These are phyloP conservation scores for Didymella segeticola DNA, from an alignment of 2,329 filamentous ascomycete genomes.

Conservation along the genomic window DNA sequence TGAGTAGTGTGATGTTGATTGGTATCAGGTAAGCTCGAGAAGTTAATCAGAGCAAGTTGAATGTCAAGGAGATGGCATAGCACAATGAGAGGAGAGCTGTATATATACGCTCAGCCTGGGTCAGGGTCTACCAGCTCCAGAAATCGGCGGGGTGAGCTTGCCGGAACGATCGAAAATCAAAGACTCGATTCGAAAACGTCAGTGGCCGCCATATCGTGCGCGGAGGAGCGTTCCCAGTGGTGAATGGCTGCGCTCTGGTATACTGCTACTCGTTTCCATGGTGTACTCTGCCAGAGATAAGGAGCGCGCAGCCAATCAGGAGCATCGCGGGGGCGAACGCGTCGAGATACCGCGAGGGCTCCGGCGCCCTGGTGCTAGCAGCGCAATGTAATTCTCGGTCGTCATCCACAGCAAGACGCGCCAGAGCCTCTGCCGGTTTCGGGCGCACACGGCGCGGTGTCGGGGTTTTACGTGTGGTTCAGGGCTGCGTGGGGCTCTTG, in stretches of 20 bases:
- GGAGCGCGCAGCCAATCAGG: conserved; percentile 37
- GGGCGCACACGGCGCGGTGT: conserved; percentile 22
- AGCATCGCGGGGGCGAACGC: conserved; percentile 30
- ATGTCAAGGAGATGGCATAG: conserved; percentile 16
- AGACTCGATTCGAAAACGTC: conserved; percentile 65
- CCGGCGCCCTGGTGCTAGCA: conserved; percentile 22
- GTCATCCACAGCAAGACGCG: conserved; percentile 27
- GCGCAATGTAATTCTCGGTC: conserved; percentile 34
- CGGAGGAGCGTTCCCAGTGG: conserved; percentile 66
- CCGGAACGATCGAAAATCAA: conserved; percentile 25
- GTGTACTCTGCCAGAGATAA: conserved; percentile 46
- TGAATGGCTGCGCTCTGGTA: conserved; percentile 31
- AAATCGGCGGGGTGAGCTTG: conserved; percentile 27
- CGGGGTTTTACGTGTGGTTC: conserved; percentile 15
- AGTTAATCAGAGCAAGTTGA: conserved; percentile 16
- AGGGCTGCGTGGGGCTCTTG: conserved; percentile 15
- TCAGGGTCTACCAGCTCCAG: conserved; percentile 21
- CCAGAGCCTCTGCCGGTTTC: conserved; percentile 22
- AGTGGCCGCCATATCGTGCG: conserved; percentile 64
- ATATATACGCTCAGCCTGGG: conserved; percentile 38
- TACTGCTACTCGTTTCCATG: conserved; percentile 41
- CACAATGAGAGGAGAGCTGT: conserved; percentile 21
- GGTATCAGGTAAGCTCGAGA: conserved; percentile 18
- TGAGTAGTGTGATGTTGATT: conserved; percentile 17
- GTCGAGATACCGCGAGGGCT: conserved; percentile 34